Evolutionary conservation across 2,329 filamentous ascomycete species (phyloP), one percentile per base, ranked within the genome.

Genomic region (Chaetomiaceae sp.): DNA sequence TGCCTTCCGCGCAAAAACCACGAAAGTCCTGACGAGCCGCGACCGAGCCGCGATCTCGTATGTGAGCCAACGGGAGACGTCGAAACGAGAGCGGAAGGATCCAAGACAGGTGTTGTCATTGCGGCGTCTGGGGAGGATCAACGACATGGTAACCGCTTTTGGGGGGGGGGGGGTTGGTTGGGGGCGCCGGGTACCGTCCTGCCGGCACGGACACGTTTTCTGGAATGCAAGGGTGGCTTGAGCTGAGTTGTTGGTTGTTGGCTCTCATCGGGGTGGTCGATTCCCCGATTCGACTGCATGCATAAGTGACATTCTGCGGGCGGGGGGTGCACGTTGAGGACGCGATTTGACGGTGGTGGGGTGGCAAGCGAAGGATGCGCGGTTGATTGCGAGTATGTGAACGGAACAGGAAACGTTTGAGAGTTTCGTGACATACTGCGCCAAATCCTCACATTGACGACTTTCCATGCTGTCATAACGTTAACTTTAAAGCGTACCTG

Each of bases 141-240:
- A 44, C 23, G 33, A 27, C 33, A 30, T 38, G 20, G 23, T 31
- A 21, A 17, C 25, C 35, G n/a, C 17, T 31, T 31, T 23, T 9
- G 16, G 25, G 37, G 10, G n/a, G 17, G 23, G 35, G 10, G 16
- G 14, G 23, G 37, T 16, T 6, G 30, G 37, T 27, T 27, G 21
- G 49, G 37, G 38, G 25, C 33, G 30, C 23, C n/a, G 49, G 49
- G 49, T 42, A 51, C 37, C 5, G 49, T 43, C 43, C 49, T 35
- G 43, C 37, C 31, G 40, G 21, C 48, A 23, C 9, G n/a, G 40
- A 23, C 48, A 23, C 9, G n/a, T 7, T 34, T 50, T 50, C 42
- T 41, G 37, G 42, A 50, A 41, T 23, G 25, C 30, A 13, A 20
- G 30, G 30, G 30, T 27, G 6, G 5, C 6, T 33, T 33, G 30